Evolutionary conservation across 306 rosid species (phyloP), one percentile per base, ranked within the genome.

Genomic region (Prunus mongolica): DNA sequence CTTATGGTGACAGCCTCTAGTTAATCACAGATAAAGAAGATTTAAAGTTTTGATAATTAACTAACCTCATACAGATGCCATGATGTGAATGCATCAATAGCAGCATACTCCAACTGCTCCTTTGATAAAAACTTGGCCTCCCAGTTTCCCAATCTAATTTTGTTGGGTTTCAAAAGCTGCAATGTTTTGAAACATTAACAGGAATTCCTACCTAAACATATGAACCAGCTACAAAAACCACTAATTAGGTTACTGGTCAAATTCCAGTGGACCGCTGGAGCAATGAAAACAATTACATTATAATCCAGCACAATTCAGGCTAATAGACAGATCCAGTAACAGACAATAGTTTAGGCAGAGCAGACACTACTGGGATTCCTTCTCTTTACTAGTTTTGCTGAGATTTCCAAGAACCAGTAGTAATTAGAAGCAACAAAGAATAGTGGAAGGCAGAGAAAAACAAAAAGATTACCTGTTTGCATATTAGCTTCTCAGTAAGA

Each of bases 81-180:
- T 75, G 97, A 92, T 73, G 88, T 88, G 77, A 84, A 92, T 67
- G 97, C 97, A 82, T 95, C 98, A 1, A 90, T 92, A 55, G 98
- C 97, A 60, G 97, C 98, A 85, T 95, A 95, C 38, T 85, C 79
- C 80, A 90, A 79, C 83, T 95, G 97, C 57, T 71, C 84, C 79
- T 83, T 72, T 41, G 98, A 90, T 58, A 95, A 78, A 79, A 72
- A 66, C 63, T 76, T 65, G 73, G 85, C 77, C 82, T 92, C 97
- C 96, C 98, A 95, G 82, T 95, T 95, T 75, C 97, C 96, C 71
- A 87, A 65, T 80, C 85, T 85, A 79, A 95, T 80, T 79, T 74
- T 84, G 8, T 32, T 79, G 67, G 92, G 90, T 79, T 95, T 95
- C 60, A 20, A 78, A 80, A 95, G 97, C 98, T 95, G 93, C 83